Percentiles rank a stretch among this genome's conserved stretches.
Conservation (phyloP, 495 filamentous ascomycete species). For the Penicillium odoratum region DNA sequence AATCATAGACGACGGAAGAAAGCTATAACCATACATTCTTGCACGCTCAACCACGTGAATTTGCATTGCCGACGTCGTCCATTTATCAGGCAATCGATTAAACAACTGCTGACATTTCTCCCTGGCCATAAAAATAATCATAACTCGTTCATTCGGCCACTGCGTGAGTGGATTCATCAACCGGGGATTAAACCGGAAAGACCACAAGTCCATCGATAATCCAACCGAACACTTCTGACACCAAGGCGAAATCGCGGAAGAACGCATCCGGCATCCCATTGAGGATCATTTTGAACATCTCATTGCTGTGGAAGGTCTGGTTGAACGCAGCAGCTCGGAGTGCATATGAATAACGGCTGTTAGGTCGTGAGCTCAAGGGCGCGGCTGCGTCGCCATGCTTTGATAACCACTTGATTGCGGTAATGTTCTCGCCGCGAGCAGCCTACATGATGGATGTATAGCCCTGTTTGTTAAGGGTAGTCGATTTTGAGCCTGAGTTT, state of each 20-base stretch:
- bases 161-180: neutral
- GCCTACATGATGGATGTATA: neutral
- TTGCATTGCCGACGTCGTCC: neutral
- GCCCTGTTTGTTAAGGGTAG: neutral
- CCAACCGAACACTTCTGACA: neutral
- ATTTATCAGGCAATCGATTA: neutral
- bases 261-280: neutral
- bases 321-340: neutral
- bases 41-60: neutral
- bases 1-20: neutral
- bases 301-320: neutral
- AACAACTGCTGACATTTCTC: neutral
- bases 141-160: neutral
- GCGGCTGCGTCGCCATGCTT: neutral
- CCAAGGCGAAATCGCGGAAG: neutral
- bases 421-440: neutral
- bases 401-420: neutral
- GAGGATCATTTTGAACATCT: neutral
- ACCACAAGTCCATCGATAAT: constrained; percentile 1
- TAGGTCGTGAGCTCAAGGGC: neutral
- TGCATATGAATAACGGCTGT: neutral
- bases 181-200: neutral
- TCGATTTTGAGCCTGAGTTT: neutral
- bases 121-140: neutral
- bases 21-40: neutral